Percentiles rank a stretch among this genome's conserved stretches.
Conservation (phyloP, 345 rosid genomes). For the Conringia planisiliqua region DNA sequence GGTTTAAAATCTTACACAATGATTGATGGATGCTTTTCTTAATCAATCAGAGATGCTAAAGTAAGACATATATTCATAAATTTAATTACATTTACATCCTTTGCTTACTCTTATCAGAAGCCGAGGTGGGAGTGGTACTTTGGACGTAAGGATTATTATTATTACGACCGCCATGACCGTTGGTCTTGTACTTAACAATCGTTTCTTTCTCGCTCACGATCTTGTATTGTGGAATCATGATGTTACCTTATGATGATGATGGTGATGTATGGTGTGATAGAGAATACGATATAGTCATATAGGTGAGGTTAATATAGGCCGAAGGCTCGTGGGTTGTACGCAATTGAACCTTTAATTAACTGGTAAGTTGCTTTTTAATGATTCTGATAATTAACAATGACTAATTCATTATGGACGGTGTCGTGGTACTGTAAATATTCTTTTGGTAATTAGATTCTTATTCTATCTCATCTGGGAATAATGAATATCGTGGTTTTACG, state of each 20-base stretch:
- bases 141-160: conserved; percentile 45
- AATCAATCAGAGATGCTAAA: neutral
- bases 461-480: neutral
- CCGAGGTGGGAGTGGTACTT: conserved; percentile 34
- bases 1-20: neutral
- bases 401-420: neutral
- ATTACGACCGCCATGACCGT: conserved; percentile 3
- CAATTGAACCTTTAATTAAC: neutral
- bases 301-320: neutral
- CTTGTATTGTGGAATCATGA: conserved; percentile 16
- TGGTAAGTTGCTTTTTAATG: neutral
- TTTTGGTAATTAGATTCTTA: neutral
- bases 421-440: neutral
- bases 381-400: conserved; percentile 1
- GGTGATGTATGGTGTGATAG: neutral
- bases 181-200: conserved; percentile 14
- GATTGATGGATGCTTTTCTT: neutral
- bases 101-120: conserved; percentile 26
- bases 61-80: neutral
- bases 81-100: neutral
- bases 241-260: neutral
- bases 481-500: neutral
- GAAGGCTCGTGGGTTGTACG: conserved; percentile 17
- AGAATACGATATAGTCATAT: neutral
- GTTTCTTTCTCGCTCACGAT: neutral